Conservation (phyloP, 371 early-diverging fungal species). For the Mortierella sp. region DNA sequence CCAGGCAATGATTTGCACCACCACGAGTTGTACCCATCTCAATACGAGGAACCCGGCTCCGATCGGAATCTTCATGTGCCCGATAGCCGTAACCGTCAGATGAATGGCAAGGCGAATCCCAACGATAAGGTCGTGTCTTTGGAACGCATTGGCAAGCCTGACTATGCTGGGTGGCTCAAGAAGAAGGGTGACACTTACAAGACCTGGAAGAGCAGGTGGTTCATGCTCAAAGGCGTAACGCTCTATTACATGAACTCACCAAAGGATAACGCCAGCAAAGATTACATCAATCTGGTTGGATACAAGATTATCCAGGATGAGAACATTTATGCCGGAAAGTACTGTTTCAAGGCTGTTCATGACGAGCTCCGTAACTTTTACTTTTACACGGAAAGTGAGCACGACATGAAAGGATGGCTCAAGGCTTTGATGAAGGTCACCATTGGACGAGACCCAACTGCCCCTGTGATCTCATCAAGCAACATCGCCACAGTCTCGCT, state of each 20-base stretch:
- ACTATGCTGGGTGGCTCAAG: constrained; percentile 73
- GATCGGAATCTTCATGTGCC: constrained; percentile 38
- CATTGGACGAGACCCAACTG: constrained; percentile 64
- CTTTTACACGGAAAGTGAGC: constrained; percentile 67
- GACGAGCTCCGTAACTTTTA: constrained; percentile 66
- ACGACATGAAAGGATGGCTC: constrained; percentile 65
- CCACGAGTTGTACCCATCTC: too few species aligned
- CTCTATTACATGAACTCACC: constrained; percentile 74
- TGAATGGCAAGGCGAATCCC: constrained; percentile 44
- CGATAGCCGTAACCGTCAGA: constrained; percentile 35
- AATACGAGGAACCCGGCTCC: too few species aligned
- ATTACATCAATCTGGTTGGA: constrained; percentile 63
- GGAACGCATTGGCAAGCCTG: constrained; percentile 58
- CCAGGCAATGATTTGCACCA: too few species aligned
- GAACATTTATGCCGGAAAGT: constrained; percentile 68
- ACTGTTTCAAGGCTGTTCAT: constrained; percentile 74
- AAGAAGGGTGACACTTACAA: constrained; percentile 74
- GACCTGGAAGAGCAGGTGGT: constrained; percentile 77
- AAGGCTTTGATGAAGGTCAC: constrained; percentile 74
- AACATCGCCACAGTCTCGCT: constrained; percentile 71
- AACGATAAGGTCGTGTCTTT: constrained; percentile 46
- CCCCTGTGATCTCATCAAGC: constrained; percentile 74
- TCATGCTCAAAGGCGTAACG: constrained; percentile 70
- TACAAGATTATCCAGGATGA: constrained; percentile 68
- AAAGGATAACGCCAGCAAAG: constrained; percentile 65